Percentiles rank a stretch among this genome's conserved stretches.
Evolutionary conservation across 768 basidiomycete genomes (phyloP).

Genomic region (Agrocybe praecox): DNA sequence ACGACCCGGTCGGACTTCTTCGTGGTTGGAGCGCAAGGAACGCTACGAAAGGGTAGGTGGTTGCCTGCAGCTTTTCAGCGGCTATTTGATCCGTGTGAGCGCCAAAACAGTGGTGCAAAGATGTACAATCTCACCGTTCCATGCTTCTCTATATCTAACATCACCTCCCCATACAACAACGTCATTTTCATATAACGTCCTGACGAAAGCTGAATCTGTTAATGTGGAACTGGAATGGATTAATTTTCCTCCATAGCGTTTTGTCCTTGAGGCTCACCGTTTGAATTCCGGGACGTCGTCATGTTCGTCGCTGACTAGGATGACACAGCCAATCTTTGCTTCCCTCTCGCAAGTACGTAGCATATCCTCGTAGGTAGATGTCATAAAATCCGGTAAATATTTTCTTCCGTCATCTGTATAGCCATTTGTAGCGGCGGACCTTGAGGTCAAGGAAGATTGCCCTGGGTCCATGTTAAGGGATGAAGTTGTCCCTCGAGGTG

Average conservation of each 20-base stretch:
- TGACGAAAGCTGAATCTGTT: slow-evolving; percentile 71
- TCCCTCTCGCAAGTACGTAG: slow-evolving; percentile 73
- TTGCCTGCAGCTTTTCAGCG: slow-evolving; percentile 59
- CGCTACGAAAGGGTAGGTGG: slow-evolving; percentile 91
- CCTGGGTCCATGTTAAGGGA: slow-evolving; percentile 39
- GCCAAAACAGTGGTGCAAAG: slow-evolving; percentile 7
- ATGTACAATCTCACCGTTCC: slow-evolving; percentile 48
- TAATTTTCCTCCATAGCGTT: neutral
- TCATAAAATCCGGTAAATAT: slow-evolving; percentile 78
- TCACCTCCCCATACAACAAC: slow-evolving; percentile 94
- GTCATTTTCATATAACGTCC: slow-evolving; percentile 68
- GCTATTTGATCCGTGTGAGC: neutral
- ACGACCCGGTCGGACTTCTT: slow-evolving; percentile 38
- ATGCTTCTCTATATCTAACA: slow-evolving; percentile 79
- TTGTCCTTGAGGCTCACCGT: slow-evolving; percentile 40
- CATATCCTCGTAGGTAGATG: slow-evolving; percentile 82
- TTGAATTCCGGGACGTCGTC: slow-evolving; percentile 90
- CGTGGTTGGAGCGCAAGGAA: slow-evolving; percentile 88
- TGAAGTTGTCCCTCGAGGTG: slow-evolving; percentile 31
- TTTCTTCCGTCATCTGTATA: slow-evolving; percentile 38
- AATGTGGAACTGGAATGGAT: slow-evolving; percentile 61
- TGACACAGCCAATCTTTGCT: slow-evolving; percentile 71
- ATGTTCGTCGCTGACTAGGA: slow-evolving; percentile 89
- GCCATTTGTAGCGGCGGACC: slow-evolving; percentile 26
- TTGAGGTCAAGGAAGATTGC: slow-evolving; percentile 48